Percentiles rank a stretch among this genome's conserved stretches.
Evolutionary conservation across 257 asterid genomes (phyloP).

Genomic region (Jaltomata sinuosa): DNA sequence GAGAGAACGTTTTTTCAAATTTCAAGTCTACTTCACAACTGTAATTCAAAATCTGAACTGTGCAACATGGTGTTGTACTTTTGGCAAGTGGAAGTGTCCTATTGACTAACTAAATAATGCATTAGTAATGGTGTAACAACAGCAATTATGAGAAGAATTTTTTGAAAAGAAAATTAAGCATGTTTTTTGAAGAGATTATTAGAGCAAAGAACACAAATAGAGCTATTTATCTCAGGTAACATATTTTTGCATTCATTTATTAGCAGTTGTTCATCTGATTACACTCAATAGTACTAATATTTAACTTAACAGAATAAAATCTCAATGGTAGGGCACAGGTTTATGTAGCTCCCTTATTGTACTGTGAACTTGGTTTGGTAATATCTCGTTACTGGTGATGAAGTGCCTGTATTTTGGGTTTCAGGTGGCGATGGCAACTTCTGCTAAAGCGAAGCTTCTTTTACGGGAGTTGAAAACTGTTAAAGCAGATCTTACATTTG

Average conservation of each 20-base stretch:
- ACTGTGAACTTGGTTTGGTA: background rate
- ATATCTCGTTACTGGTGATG: slow-evolving; percentile 9
- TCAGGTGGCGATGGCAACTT: slow-evolving; percentile 96
- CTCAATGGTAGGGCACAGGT: background rate
- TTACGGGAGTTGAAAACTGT: slow-evolving; percentile 86
- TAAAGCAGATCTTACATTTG: slow-evolving; percentile 75
- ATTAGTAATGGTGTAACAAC: background rate
- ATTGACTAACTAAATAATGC: background rate
- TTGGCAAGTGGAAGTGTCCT: background rate
- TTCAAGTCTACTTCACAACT: background rate
- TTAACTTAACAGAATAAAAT: background rate
- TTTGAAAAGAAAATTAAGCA: background rate
- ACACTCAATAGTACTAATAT: background rate
- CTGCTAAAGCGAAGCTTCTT: slow-evolving; percentile 87
- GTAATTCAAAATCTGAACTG: background rate
- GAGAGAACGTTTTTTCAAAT: background rate
- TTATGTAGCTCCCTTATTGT: background rate
- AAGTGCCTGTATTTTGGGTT: slow-evolving; percentile 6
- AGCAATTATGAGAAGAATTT: background rate
- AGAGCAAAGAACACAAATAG: background rate
- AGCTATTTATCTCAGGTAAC: background rate
- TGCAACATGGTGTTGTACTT: background rate
- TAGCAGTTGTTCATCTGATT: background rate
- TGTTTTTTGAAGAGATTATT: background rate
- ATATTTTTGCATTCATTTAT: background rate